Evolutionary conservation across 192 early-diverging fungal genomes (phyloP), one percentile per base, ranked within the genome.

Genomic region (Coemansia sp.): DNA sequence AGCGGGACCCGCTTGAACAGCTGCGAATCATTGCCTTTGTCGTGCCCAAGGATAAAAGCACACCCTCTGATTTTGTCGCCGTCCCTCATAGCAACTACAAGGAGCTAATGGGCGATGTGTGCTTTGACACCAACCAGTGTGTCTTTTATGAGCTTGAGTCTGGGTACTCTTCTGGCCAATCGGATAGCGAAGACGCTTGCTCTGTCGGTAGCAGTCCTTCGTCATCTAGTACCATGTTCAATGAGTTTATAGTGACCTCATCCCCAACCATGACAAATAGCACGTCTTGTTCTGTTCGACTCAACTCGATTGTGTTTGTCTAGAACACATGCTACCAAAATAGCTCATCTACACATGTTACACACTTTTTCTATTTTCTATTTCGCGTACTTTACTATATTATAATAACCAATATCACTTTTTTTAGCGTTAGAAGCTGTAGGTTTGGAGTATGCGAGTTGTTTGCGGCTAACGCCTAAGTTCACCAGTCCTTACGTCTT

Each of bases 141-240:
- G 69, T 80, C 0, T 72, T 80, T 22, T 80, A 80, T 62, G 78
- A 80, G 38, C 71, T 74, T 4, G 72, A 79, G 34, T 64, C 50
- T 1, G 58, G 62, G 5, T 60, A 64, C 50, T 52, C 44, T 13
- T 55, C 65, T 49, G 29, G 43, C n/a, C 11, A 22, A n/a, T 62
- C 38, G 8, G 61, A 62, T n/a, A 24, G 24, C 39, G 38, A 62
- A 22, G 38, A 40, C 38, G 1, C 39, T 10, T 41, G 2, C 38
- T 40, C 50, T 20, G 12, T 52, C 3, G 6, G 18, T 9, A 39
- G 31, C 38, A n/a, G n/a, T 6, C n/a, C 8, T 1, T 20, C 11
- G 11, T 62, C 61, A 2, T 20, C 36, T 5, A 41, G 22, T 22
- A 44, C 65, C 1, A 31, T 79, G 47, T 79, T 79, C 34, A 79